Conservation (phyloP, 176 grass and related monocot genomes). For the Lolium multiflorum region DNA sequence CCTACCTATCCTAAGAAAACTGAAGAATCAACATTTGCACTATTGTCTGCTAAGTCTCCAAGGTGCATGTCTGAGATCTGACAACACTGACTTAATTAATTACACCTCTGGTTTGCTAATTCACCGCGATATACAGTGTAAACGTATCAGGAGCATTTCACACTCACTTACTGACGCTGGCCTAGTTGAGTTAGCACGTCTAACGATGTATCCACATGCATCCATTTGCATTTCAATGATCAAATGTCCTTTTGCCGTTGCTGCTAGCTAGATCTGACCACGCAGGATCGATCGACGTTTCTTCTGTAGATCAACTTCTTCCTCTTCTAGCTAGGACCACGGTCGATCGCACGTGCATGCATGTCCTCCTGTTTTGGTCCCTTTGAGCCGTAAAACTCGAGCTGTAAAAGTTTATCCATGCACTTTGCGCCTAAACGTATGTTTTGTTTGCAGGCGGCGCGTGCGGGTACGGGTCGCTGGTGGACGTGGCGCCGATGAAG, state of each 20-base stretch:
- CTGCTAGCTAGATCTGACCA: slow-evolving; percentile 34
- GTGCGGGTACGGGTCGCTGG: slow-evolving; percentile 93
- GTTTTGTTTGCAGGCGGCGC: slow-evolving; percentile 68
- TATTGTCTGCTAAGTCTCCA: too few relatives aligned
- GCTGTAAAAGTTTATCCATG: background rate
- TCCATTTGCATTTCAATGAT: background rate
- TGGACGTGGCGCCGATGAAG: slow-evolving; percentile 87
- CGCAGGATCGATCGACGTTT: slow-evolving; percentile 12
- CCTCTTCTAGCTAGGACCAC: slow-evolving; percentile 12
- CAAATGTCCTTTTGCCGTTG: slow-evolving; percentile 16
- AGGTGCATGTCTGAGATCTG: too few relatives aligned
- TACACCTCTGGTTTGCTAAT: too few relatives aligned
- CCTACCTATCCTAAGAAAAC: too few relatives aligned
- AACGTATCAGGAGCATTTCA: too few relatives aligned
- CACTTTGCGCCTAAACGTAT: background rate
- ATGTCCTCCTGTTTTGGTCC: background rate
- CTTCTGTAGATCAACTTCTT: slow-evolving; percentile 21
- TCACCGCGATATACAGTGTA: too few relatives aligned
- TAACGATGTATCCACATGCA: slow-evolving; percentile 5
- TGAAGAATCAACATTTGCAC: too few relatives aligned
- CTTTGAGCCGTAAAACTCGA: background rate
- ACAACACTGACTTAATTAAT: too few relatives aligned
- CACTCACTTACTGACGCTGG: background rate
- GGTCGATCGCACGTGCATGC: slow-evolving; percentile 17
- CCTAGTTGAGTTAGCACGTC: background rate